Evolutionary conservation across 2,329 filamentous ascomycete species (phyloP), one percentile per base, ranked within the genome.

Genomic region (Fusarium nodosum): DNA sequence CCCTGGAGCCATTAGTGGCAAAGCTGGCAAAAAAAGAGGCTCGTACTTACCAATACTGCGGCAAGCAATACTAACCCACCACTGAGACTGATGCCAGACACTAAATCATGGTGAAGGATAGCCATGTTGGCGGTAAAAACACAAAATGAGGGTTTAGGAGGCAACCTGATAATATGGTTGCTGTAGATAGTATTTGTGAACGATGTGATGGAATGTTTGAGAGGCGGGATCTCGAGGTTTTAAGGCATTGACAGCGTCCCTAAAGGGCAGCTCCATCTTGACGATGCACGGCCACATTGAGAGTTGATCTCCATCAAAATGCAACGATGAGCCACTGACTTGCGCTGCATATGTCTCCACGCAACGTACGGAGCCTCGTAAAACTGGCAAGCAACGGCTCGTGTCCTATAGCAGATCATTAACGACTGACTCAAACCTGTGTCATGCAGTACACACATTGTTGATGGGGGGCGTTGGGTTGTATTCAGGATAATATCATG

Each of bases 341-440:
- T n/a, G 16, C 18, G 13, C 48, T n/a, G 24, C 13, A 9, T 20
- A 28, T 9, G 16, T 16, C 18, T 10, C 31, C 16, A 28, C 31
- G 31, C 16, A 26, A 24, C 22, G 13, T 2, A 33, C 18, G 12
- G 44, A 18, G 7, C 5, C 3, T 20, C 18, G 26, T 11, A 1
- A n/a, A 12, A 7, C 7, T 16, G 5, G 4, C 18, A 7, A 30
- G 7, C 44, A 28, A 30, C 5, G 15, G 2, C 6, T 8, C 22
- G 0, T 3, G 0, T 4, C 48, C 48, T 51, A 51, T 51, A 13
- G 33, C 3, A 38, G 34, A 1, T 13, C 9, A 0, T 7, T 3
- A 8, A 30, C 22, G 8, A 28, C 24, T 39, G 24, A 51, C 33
- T 38, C 47, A 28, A 20, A 36, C 22, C 46, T n/a, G 30, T 6